Base-by-base conservation (phyloP, 2,329 filamentous ascomycete genomes). In the Aureobasidium mangrovei region DNA sequence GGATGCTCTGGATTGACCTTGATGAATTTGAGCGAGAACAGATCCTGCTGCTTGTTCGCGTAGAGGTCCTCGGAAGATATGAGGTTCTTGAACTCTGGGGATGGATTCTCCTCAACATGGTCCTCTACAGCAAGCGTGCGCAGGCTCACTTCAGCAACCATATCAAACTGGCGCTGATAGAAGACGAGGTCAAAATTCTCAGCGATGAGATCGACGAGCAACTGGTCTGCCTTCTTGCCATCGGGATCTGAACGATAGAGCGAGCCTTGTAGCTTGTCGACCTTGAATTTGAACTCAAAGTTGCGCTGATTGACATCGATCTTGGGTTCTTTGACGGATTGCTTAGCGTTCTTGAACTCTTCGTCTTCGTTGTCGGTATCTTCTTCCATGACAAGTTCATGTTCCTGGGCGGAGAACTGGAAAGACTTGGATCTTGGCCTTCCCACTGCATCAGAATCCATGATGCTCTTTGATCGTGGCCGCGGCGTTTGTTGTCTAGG, bases 231-330 rank as follows among this genome's bases (percentile, higher is more conserved):
- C 58, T 84, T 84, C 57, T 79, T 79, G 44, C 84, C 83, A 61
- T 91, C 84, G 0, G 87, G 82, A 62, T 96, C 90, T 54, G 91
- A 89, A 59, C 84, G 83, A 69, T 88, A 98, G 1, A 99, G 75
- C 0, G 93, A 97, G 2, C 93, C 93, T 69, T 94, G 91, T 43
- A 99, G 78, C 57, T 86, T 89, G 64, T 95, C 93, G 35, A 98
- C 93, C 7, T 88, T 90, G 69, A 99, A 98, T 61, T 91, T 94
- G 73, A 98, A 88, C 67, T 98, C 90, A 61, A 99, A 97, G 59
- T 86, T 91, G 42, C 88, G 85, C 63, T 96, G 91, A 63, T 94
- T 88, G 44, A 93, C 75, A 67, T 87, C 74, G 35, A 82, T 77
- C 44, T 82, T 74, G 12, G 74, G 75, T 44, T 53, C 40, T 18